Percentiles rank a stretch among this genome's conserved stretches.
phyloP scores from a whole-genome alignment of 805 yeast genomes.

The Teunomyces pallodes region DNA sequence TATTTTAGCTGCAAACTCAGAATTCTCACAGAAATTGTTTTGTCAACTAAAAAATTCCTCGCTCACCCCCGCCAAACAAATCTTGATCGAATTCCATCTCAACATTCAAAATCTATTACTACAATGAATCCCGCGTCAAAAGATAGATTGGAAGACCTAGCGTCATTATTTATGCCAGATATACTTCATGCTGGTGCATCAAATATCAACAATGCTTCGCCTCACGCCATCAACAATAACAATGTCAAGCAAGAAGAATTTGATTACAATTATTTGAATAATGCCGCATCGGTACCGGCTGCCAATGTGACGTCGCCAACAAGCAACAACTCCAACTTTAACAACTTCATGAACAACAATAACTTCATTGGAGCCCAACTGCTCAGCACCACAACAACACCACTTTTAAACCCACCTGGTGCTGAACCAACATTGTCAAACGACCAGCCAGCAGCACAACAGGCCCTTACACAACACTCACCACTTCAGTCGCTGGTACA shows the following conservation, averaged over 20 bases:
- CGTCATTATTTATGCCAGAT: slow-evolving; percentile 42
- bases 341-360: slow-evolving; percentile 21
- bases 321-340: slow-evolving; percentile 11
- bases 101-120: not conserved
- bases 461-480: slow-evolving; percentile 4
- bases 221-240: slow-evolving; percentile 2
- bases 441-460: slow-evolving; percentile 1
- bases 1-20: slow-evolving; percentile 2
- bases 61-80: slow-evolving; percentile 5
- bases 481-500: slow-evolving; percentile 5
- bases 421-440: not conserved
- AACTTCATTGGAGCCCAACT: slow-evolving; percentile 11
- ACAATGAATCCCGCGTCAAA: not conserved
- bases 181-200: slow-evolving; percentile 26
- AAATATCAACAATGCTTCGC: slow-evolving; percentile 6
- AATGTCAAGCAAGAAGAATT: slow-evolving; percentile 13
- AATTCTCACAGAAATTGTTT: not conserved
- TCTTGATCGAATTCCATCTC: not conserved
- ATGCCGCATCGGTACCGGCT: not conserved
- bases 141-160: slow-evolving; percentile 35
- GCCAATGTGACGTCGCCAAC: slow-evolving; percentile 3
- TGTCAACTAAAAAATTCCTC: slow-evolving; percentile 1
- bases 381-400: not conserved
- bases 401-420: not conserved
- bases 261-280: slow-evolving; percentile 5